Evolutionary conservation across 768 basidiomycete genomes (phyloP).

Genomic region (Pleurotus tuber-regium): DNA sequence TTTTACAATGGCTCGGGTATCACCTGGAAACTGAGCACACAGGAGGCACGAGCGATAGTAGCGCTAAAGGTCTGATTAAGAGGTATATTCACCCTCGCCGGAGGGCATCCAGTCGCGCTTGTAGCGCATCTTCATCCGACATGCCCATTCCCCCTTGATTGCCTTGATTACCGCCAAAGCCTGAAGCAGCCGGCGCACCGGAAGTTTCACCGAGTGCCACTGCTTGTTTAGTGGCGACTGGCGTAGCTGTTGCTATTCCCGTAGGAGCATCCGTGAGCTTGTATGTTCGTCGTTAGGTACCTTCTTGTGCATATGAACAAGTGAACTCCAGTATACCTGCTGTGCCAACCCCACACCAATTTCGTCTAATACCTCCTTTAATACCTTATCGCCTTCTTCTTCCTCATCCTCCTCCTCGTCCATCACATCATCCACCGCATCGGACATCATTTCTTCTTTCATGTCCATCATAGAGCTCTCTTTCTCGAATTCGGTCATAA

Average conservation of each 20-base stretch:
- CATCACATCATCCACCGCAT: conserved; percentile 97
- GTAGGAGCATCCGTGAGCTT: conserved; percentile 86
- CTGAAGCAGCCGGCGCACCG: conserved; percentile 26
- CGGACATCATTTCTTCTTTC: conserved; percentile 99
- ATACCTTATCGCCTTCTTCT: conserved; percentile 91
- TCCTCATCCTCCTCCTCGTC: conserved; percentile 98
- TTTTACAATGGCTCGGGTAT: conserved; percentile 95
- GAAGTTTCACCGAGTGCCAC: conserved; percentile 81
- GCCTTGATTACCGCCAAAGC: conserved; percentile 31
- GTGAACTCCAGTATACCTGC: conserved; percentile 44
- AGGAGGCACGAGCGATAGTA: conserved; percentile 72
- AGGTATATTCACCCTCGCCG: conserved; percentile 55
- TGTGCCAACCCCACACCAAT: conserved; percentile 92
- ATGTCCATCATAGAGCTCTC: conserved; percentile 99
- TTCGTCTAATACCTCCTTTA: conserved; percentile 95
- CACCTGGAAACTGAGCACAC: conserved; percentile 76
- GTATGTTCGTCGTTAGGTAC: conserved; percentile 14
- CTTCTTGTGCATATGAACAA: conserved; percentile 3
- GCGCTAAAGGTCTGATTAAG: conserved; percentile 45
- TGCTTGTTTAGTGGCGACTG: conserved; percentile 66
- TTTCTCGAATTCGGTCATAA: conserved; percentile 98
- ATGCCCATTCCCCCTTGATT: conserved; percentile 37
- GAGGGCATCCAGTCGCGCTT: conserved; percentile 89
- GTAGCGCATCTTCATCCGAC: conserved; percentile 89
- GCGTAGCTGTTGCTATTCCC: conserved; percentile 57